Evolutionary conservation across 495 filamentous ascomycete genomes (phyloP).

Genomic region (Aspergillus heteromorphus): DNA sequence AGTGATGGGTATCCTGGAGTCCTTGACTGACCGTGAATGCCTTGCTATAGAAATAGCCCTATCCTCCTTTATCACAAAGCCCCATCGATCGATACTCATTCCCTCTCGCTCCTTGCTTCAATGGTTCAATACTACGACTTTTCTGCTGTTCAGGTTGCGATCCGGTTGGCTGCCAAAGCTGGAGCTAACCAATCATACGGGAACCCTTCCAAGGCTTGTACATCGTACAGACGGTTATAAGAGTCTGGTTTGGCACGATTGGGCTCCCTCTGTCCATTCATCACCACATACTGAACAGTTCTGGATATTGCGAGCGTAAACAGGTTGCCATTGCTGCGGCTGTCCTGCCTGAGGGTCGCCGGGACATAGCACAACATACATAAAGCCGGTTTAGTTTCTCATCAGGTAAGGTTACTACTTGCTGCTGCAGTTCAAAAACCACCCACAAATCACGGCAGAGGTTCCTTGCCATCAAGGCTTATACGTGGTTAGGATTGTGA

Average conservation of each 20-base stretch:
- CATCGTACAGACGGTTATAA: background rate
- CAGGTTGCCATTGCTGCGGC: background rate
- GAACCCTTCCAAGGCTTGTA: background rate
- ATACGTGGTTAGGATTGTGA: slow-evolving; percentile 10
- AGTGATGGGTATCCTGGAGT: background rate
- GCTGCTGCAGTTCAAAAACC: background rate
- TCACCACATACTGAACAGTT: background rate
- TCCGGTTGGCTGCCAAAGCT: slow-evolving; percentile 3
- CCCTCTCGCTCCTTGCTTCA: slow-evolving; percentile 14
- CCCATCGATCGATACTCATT: background rate
- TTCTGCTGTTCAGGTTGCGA: slow-evolving; percentile 2
- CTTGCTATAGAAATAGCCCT: slow-evolving; percentile 6
- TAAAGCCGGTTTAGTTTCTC: background rate
- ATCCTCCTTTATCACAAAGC: background rate
- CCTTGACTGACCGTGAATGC: slow-evolving; percentile 2
- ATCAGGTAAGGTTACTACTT: background rate
- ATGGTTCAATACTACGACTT: slow-evolving; percentile 3
- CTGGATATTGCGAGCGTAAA: background rate
- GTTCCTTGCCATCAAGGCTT: slow-evolving; percentile 5
- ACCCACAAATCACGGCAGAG: background rate
- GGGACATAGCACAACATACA: background rate
- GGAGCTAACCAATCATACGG: slow-evolving; percentile 1
- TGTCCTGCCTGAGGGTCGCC: background rate
- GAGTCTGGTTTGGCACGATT: background rate
- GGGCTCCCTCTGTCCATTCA: background rate